Evolutionary conservation across 2,329 filamentous ascomycete species (phyloP).

Genomic region (Botrytis elliptica): DNA sequence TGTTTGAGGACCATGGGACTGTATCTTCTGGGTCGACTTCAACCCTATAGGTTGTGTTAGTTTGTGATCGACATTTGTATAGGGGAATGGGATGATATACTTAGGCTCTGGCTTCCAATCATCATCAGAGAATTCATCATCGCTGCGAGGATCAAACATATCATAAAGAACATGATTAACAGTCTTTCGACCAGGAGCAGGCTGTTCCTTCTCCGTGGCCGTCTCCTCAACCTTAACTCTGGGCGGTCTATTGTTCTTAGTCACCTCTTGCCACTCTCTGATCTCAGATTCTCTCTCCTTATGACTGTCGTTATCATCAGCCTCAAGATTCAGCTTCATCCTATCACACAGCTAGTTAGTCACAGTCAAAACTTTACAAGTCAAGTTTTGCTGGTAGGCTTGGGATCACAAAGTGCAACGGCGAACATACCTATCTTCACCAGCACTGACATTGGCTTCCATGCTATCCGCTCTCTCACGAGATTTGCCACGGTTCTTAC

Average conservation of each 20-base stretch:
- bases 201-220: not conserved
- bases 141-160: not conserved
- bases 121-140: not conserved
- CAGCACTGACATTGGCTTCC: not conserved
- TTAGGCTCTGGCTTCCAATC: not conserved
- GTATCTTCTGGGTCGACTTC: not conserved
- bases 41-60: not conserved
- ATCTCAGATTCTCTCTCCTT: not conserved
- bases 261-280: not conserved
- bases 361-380: not conserved
- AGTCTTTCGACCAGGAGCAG: not conserved
- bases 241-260: not conserved
- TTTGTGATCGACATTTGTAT: rapidly evolving
- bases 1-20: not conserved
- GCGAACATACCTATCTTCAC: not conserved
- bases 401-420: not conserved
- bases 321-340: not conserved
- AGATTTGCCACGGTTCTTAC: not conserved
- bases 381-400: not conserved
- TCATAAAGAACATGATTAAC: not conserved
- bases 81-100: not conserved
- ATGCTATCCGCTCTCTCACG: not conserved
- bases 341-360: not conserved
- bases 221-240: not conserved
- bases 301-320: not conserved